A percentile compares a stretch with the other conserved stretches of the same genome.
phyloP scores from a whole-genome alignment of 768 basidiomycete species.

The Lactifluus rugatus region DNA sequence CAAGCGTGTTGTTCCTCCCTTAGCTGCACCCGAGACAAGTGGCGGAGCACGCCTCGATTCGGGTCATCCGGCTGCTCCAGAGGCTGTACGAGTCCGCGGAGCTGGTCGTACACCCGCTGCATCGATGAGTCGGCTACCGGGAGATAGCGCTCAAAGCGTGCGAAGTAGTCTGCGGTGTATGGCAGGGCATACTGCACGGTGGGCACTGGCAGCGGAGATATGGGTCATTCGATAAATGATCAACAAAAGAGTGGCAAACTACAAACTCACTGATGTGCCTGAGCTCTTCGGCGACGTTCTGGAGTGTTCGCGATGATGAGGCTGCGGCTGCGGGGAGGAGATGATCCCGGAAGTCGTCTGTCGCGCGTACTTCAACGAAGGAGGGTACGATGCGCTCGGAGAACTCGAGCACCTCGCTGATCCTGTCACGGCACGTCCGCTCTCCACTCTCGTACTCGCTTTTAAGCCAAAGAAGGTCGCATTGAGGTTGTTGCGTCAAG shows the following conservation, averaged over 20 bases:
- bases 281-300: neutral
- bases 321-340: constrained; percentile 1
- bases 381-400: constrained; percentile 1
- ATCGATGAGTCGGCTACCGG: neutral
- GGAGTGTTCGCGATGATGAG: neutral
- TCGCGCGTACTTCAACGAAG: constrained; percentile 3
- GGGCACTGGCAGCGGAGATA: neutral
- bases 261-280: neutral
- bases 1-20: neutral
- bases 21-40: neutral
- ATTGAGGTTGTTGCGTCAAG: neutral
- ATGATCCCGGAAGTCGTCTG: constrained; percentile 5
- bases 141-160: neutral
- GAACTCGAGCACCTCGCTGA: constrained; percentile 4
- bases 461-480: constrained; percentile 1
- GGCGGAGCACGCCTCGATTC: neutral
- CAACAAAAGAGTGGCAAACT: neutral
- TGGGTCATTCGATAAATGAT: neutral
- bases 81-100: constrained; percentile 1
- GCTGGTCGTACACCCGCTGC: neutral
- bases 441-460: constrained; percentile 2
- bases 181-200: neutral
- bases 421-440: neutral
- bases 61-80: constrained; percentile 3
- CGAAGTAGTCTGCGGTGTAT: neutral